Evolutionary conservation across 2,329 filamentous ascomycete genomes (phyloP).

Genomic region (Microthyrium microscopicum): DNA sequence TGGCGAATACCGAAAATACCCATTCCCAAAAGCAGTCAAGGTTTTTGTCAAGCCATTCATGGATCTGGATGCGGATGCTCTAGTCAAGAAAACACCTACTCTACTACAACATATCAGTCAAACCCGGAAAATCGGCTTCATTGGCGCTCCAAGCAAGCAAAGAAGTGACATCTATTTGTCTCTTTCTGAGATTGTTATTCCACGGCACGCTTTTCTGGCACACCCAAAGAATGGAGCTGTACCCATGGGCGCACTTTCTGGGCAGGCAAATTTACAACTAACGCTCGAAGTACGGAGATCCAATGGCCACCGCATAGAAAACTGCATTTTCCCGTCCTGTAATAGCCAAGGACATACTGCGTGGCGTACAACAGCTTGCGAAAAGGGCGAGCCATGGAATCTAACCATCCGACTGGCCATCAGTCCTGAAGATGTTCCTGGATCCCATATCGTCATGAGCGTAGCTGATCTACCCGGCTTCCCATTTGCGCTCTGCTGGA

Average conservation of each 20-base stretch:
- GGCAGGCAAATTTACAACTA: slow-evolving; percentile 64
- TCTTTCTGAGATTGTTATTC: slow-evolving; percentile 60
- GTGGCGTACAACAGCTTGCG: slow-evolving; percentile 72
- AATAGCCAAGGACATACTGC: slow-evolving; percentile 64
- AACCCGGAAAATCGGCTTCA: slow-evolving; percentile 84
- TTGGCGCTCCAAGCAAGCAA: slow-evolving; percentile 72
- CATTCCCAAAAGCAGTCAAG: slow-evolving; percentile 58
- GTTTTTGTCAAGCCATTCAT: slow-evolving; percentile 66
- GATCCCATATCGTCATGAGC: slow-evolving; percentile 77
- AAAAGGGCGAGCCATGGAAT: slow-evolving; percentile 70
- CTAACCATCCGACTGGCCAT: slow-evolving; percentile 74
- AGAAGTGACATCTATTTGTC: slow-evolving; percentile 94
- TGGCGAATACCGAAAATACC: slow-evolving; percentile 59
- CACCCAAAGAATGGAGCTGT: slow-evolving; percentile 69
- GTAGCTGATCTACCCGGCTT: slow-evolving; percentile 72
- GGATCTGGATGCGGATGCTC: slow-evolving; percentile 56
- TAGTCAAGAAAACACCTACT: slow-evolving; percentile 79
- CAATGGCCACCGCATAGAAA: slow-evolving; percentile 66
- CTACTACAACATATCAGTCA: slow-evolving; percentile 64
- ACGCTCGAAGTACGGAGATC: slow-evolving; percentile 73
- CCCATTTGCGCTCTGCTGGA: slow-evolving; percentile 80
- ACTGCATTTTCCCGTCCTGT: slow-evolving; percentile 74
- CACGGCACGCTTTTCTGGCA: slow-evolving; percentile 45
- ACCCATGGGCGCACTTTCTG: slow-evolving; percentile 46
- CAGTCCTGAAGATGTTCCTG: slow-evolving; percentile 60